Conservation (phyloP, 768 basidiomycete genomes). For the Roridomyces roridus region DNA sequence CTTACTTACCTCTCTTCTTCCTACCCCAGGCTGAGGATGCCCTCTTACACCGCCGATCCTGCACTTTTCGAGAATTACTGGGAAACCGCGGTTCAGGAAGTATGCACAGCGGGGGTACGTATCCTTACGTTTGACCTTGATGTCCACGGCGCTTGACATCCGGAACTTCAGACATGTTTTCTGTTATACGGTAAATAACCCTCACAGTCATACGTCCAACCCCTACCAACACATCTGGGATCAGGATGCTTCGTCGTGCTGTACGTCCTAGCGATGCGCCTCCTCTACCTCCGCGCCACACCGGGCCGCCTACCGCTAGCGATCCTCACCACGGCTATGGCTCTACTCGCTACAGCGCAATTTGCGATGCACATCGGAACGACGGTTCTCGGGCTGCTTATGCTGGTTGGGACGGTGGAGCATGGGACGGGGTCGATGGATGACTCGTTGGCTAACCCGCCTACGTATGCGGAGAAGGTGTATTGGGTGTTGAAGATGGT, state of each 20-base stretch:
- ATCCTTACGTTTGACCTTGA: too few species aligned
- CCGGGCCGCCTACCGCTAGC: constrained; percentile 1
- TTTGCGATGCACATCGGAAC: constrained; percentile 2
- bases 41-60: constrained; percentile 8
- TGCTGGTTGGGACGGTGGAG: background rate
- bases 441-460: background rate
- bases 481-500: background rate
- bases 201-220: too few species aligned
- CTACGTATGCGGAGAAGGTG: background rate
- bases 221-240: too few species aligned
- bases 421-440: background rate
- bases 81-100: background rate
- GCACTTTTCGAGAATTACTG: constrained; percentile 5
- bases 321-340: constrained; percentile 5
- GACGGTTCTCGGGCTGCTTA: background rate
- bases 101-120: constrained; percentile 7
- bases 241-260: constrained; percentile 7
- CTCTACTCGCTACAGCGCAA: constrained; percentile 1
- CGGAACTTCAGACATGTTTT: constrained; percentile 3
- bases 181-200: constrained; percentile 9
- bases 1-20: background rate
- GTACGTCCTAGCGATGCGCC: constrained; percentile 1
- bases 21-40: background rate
- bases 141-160: background rate
- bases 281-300: constrained; percentile 5